Evolutionary conservation across 257 asterid genomes (phyloP), one percentile per base, ranked within the genome.

Genomic region (Oldenlandia corymbosa): DNA sequence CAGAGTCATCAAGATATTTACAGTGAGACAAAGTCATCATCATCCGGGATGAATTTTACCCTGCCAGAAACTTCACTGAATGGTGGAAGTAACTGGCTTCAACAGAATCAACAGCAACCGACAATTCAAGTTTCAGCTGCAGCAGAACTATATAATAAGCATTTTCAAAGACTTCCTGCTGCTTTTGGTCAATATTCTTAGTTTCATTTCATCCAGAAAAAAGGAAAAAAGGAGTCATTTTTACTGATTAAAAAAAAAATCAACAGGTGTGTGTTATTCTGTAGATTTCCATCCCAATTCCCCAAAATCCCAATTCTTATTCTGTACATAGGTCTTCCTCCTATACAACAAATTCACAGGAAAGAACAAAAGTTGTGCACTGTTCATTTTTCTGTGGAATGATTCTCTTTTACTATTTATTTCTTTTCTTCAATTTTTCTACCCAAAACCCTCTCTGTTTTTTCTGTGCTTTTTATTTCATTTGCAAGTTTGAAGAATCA

Each of bases 151-250:
- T 87, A 81, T 57, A 74, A 69, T 72, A 83, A 88, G 68, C 81
- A 83, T 67, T 84, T 83, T 53, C 95, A 81, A 62, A 80, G 84
- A 60, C 76, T 81, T 27, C 74, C 83, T 7, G 58, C 95, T 3
- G 79, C 85, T 7, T 89, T 71, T 58, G 95, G 91, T n/a, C 90
- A 90, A 43, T 87, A 62, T 77, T 74, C 90, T 69, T 89, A 81
- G 79, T 59, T 66, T 49, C 27, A 51, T n/a, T n/a, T n/a, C n/a
- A n/a, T n/a, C n/a, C n/a, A n/a, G n/a, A n/a, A n/a, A n/a, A n/a
- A n/a, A n/a, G n/a, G n/a, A n/a, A n/a, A n/a, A n/a, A n/a, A n/a
- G n/a, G n/a, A n/a, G n/a, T n/a, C n/a, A n/a, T n/a, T n/a, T n/a
- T n/a, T n/a, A n/a, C n/a, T n/a, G n/a, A n/a, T n/a, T n/a, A n/a